phyloP scores from a whole-genome alignment of 129 eudicot species.

The Chrysanthemum seticuspe region DNA sequence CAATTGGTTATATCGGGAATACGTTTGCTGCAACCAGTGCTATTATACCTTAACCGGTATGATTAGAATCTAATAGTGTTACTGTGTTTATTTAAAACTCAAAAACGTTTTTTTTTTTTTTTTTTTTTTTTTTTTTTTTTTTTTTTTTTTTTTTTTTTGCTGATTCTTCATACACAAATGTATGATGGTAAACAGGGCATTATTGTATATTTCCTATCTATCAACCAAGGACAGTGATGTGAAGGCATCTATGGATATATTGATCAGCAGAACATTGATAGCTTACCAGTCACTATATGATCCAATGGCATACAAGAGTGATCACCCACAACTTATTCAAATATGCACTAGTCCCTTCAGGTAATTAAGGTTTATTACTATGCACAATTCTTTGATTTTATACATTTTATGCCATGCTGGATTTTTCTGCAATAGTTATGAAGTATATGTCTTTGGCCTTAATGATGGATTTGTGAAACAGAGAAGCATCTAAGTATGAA shows the following conservation, averaged over 20 bases:
- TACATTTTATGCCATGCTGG: constrained; percentile 11
- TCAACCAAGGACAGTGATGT: constrained; percentile 48
- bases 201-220: constrained; percentile 60
- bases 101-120: too few species aligned
- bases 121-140: not conserved
- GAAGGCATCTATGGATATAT: constrained; percentile 57
- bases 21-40: constrained; percentile 81
- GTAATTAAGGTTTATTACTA: constrained; percentile 42
- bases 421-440: constrained; percentile 5
- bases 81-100: constrained; percentile 12
- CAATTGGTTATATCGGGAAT: too few species aligned
- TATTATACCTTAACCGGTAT: constrained; percentile 80
- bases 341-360: constrained; percentile 88
- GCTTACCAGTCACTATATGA: constrained; percentile 83
- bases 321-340: constrained; percentile 76
- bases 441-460: constrained; percentile 14
- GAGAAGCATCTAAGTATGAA: constrained; percentile 68
- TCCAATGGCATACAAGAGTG: constrained; percentile 72
- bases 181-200: constrained; percentile 61
- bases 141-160: not conserved
- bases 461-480: constrained; percentile 35
- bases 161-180: constrained; percentile 23
- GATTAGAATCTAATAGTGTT: constrained; percentile 3
- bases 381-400: too few species aligned
- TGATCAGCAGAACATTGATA: constrained; percentile 57